A percentile compares a stretch with the other conserved stretches of the same genome.
Evolutionary conservation across 2,329 filamentous ascomycete genomes (phyloP).

Genomic region (Cryphonectria nitschkei): DNA sequence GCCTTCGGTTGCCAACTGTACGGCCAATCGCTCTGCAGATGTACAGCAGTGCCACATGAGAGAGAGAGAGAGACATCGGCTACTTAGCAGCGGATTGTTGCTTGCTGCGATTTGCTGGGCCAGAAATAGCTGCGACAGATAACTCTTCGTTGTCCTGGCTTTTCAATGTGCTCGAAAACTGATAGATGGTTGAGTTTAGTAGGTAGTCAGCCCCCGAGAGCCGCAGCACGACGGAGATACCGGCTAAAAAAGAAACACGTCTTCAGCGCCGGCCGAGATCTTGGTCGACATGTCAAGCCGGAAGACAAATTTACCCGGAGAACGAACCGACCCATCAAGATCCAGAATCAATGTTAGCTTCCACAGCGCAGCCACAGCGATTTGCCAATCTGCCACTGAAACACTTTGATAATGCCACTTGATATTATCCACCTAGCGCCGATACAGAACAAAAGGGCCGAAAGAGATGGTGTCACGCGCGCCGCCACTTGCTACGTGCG

Average conservation of each 20-base stretch:
- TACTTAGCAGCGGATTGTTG: background rate
- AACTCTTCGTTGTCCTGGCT: no score
- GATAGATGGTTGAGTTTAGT: background rate
- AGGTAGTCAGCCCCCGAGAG: background rate
- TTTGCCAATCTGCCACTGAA: background rate
- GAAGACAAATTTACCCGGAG: background rate
- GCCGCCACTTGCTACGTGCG: background rate
- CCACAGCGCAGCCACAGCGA: background rate
- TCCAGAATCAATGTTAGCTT: background rate
- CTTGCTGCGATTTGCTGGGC: background rate
- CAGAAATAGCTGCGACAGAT: slow-evolving; percentile 6
- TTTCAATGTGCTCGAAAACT: background rate
- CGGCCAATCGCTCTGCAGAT: background rate
- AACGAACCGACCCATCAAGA: background rate
- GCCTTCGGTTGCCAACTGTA: background rate
- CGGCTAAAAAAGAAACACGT: background rate
- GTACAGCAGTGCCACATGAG: background rate
- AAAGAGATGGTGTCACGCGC: slow-evolving; percentile 1
- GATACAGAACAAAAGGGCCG: background rate
- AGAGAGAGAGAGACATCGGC: background rate
- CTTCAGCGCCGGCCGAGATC: background rate
- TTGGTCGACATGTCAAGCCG: background rate
- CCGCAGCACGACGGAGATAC: background rate
- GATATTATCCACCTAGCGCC: background rate
- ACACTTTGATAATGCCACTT: background rate